Conservation (phyloP, 2,329 filamentous ascomycete species). For the Pseudogymnoascus pannorum region DNA sequence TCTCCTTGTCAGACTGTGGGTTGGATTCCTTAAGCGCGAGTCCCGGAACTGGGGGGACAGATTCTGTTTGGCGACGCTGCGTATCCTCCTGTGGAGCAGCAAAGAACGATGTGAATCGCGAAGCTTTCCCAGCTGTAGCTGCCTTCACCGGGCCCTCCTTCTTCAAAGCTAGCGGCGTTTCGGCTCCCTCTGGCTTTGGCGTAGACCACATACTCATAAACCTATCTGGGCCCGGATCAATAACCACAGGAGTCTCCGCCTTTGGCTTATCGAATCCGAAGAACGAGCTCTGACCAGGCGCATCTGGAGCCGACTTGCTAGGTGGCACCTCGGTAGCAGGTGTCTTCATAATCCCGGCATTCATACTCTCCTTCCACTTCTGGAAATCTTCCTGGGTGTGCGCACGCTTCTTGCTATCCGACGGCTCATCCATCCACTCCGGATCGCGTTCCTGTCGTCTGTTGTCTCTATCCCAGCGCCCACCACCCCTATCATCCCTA, state of each 20-base stretch:
- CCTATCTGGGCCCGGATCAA: conserved; percentile 65
- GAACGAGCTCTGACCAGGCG: conserved; percentile 34
- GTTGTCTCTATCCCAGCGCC: conserved; percentile 49
- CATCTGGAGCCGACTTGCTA: conserved; percentile 26
- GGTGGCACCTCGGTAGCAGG: conserved; percentile 31
- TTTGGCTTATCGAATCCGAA: conserved; percentile 41
- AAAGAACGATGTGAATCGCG: conserved; percentile 81
- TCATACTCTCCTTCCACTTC: conserved; percentile 87
- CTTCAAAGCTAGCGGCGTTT: conserved; percentile 29
- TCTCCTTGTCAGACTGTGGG: conserved; percentile 50
- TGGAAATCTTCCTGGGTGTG: conserved; percentile 89
- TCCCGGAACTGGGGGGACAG: conserved; percentile 36
- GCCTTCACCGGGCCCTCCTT: conserved; percentile 41
- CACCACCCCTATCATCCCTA: conserved; percentile 10
- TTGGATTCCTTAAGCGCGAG: conserved; percentile 21
- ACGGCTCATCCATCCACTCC: conserved; percentile 78
- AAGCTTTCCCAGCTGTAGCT: conserved; percentile 60
- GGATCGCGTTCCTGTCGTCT: conserved; percentile 69
- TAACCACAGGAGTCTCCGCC: conserved; percentile 45
- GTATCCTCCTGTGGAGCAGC: conserved; percentile 47
- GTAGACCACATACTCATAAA: conserved; percentile 58
- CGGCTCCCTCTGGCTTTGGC: conserved; percentile 36
- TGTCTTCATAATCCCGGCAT: conserved; percentile 19
- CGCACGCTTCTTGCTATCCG: conserved; percentile 53
- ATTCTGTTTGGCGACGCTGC: conserved; percentile 41